Percentiles rank a stretch among this genome's conserved stretches.
Evolutionary conservation across 228 moss, liverwort and hornwort genomes (phyloP).

Genomic region (Sphagnum magellanicum): DNA sequence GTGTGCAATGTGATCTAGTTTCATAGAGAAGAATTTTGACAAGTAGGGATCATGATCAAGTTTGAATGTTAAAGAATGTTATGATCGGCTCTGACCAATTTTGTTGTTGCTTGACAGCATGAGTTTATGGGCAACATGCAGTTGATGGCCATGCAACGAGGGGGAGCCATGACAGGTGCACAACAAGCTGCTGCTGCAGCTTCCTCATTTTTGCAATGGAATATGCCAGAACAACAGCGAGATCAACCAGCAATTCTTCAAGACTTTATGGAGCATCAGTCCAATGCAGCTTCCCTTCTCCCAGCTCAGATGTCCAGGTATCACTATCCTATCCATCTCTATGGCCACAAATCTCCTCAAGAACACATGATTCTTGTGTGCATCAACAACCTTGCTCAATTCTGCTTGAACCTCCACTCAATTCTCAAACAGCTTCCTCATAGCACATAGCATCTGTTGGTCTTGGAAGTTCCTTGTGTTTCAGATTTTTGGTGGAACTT

Average conservation of each 20-base stretch:
- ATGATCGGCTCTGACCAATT: conserved; percentile 3
- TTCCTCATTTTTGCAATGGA: conserved; percentile 37
- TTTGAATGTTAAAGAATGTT: neutral
- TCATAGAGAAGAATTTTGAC: neutral
- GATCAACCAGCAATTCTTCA: conserved; percentile 35
- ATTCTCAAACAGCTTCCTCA: neutral
- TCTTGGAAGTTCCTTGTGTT: neutral
- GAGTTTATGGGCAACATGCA: conserved; percentile 39
- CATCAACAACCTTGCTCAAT: neutral
- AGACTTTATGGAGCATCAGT: conserved; percentile 48
- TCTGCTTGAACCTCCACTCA: neutral
- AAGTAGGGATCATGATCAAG: neutral
- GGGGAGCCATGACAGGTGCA: neutral
- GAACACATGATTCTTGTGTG: neutral
- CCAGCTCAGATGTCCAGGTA: conserved; percentile 34
- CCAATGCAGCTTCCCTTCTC: conserved; percentile 24
- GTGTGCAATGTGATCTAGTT: neutral
- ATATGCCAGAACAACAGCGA: conserved; percentile 24
- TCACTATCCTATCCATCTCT: neutral
- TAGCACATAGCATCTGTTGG: neutral
- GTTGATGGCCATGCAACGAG: conserved; percentile 28
- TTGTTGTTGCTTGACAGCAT: conserved; percentile 26
- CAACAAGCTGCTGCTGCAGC: conserved; percentile 18
- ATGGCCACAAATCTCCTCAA: neutral
- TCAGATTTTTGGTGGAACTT: too few relatives aligned